phyloP scores from a whole-genome alignment of 495 filamentous ascomycete species.

The Penicillium dipodomyicola region DNA sequence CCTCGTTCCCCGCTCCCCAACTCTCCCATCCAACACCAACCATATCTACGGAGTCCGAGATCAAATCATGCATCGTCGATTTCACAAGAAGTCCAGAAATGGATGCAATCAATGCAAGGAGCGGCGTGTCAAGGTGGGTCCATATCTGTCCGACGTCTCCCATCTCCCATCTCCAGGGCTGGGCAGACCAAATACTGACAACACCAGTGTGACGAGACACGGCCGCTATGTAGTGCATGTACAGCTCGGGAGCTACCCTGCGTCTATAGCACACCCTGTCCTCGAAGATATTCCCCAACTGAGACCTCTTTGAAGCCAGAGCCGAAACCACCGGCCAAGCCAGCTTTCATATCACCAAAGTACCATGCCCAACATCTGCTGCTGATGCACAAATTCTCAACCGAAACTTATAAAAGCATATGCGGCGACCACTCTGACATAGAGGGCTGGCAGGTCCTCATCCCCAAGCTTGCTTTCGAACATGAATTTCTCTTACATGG shows the following conservation, averaged over 20 bases:
- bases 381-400: conserved; percentile 18
- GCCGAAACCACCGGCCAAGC: neutral
- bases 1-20: neutral
- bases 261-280: neutral
- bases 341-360: neutral
- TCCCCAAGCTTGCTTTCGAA: conserved; percentile 35
- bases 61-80: neutral
- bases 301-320: too few species aligned
- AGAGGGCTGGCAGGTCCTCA: conserved; percentile 16
- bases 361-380: neutral
- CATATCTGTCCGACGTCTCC: neutral
- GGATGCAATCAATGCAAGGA: neutral
- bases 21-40: neutral
- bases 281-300: neutral
- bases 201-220: neutral
- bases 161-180: neutral
- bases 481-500: conserved; percentile 45
- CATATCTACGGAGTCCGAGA: neutral
- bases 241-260: neutral
- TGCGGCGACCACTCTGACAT: conserved; percentile 3
- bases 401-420: conserved; percentile 11
- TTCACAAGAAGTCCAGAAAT: neutral
- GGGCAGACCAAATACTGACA: neutral
- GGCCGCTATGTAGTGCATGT: neutral
- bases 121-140: neutral